These are phyloP conservation scores for Zymoseptoria passerinii DNA, from an alignment of 2,329 filamentous ascomycete genomes.

Conservation along the genomic window DNA sequence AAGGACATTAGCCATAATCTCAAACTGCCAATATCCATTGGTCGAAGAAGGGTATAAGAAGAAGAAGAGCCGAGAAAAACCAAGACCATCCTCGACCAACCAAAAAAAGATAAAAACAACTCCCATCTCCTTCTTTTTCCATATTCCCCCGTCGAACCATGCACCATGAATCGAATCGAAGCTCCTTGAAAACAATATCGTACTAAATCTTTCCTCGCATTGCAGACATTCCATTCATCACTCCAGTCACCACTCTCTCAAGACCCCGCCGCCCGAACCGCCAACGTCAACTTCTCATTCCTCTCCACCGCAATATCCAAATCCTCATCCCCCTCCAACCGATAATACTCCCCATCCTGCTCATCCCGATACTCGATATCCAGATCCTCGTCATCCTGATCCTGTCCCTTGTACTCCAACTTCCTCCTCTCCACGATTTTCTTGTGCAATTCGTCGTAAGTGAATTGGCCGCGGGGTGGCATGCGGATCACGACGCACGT, in stretches of 20 bases:
- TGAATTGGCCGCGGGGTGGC: slow-evolving; percentile 59
- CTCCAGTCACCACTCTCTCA: not conserved
- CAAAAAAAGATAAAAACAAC: not conserved
- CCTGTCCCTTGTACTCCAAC: slow-evolving; percentile 42
- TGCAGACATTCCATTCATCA: not conserved
- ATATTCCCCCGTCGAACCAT: too few species aligned
- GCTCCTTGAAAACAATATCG: not conserved
- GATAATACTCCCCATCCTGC: slow-evolving; percentile 62
- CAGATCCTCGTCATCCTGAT: slow-evolving; percentile 45
- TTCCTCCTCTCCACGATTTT: slow-evolving; percentile 81
- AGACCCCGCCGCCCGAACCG: slow-evolving; percentile 27
- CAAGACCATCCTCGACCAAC: not conserved
- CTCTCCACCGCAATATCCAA: slow-evolving; percentile 70
- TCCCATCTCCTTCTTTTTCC: too few species aligned
- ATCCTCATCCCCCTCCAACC: slow-evolving; percentile 70
- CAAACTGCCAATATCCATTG: not conserved
- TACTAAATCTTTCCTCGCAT: not conserved
- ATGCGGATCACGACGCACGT: slow-evolving; percentile 89
- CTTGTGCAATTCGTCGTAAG: slow-evolving; percentile 67
- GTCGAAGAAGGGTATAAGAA: not conserved
- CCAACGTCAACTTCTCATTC: slow-evolving; percentile 77
- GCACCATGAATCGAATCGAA: too few species aligned
- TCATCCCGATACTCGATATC: slow-evolving; percentile 83
- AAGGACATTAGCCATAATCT: not conserved
- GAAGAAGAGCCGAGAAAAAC: not conserved